A percentile compares a stretch with the other conserved stretches of the same genome.
Conservation (phyloP, 148 eudicot species). For the Rhododendron ovatum region DNA sequence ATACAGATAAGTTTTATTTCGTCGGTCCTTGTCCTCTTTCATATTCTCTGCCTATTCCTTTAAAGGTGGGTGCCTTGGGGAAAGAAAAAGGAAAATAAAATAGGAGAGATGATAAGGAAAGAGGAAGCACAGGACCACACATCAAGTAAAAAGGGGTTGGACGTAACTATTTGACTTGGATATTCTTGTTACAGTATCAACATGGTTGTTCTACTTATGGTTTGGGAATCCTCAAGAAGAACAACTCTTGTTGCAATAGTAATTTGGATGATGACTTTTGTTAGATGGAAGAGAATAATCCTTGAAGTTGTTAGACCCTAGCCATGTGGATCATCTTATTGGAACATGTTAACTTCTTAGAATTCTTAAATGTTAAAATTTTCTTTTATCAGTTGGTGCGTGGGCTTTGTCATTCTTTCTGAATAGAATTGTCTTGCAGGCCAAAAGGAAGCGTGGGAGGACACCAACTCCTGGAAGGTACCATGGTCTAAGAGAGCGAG, state of each 20-base stretch:
- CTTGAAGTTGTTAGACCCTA: background rate
- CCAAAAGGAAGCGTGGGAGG: slow-evolving; percentile 67
- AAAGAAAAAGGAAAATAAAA: background rate
- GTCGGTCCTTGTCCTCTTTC: background rate
- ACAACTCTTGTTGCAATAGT: slow-evolving; percentile 20
- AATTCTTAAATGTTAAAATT: background rate
- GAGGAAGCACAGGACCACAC: background rate
- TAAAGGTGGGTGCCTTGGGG: background rate
- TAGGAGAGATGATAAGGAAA: background rate
- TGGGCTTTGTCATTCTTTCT: background rate
- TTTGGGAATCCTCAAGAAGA: slow-evolving; percentile 30
- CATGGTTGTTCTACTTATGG: slow-evolving; percentile 18
- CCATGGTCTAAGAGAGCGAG: slow-evolving; percentile 45
- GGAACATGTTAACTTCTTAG: background rate
- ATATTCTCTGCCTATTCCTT: background rate
- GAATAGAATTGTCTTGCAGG: slow-evolving; percentile 33
- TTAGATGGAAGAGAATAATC: background rate
- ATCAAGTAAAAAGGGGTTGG: background rate
- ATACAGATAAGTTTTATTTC: background rate
- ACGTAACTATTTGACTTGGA: background rate
- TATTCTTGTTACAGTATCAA: background rate
- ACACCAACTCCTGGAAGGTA: slow-evolving; percentile 82
- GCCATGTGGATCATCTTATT: background rate
- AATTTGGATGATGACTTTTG: background rate
- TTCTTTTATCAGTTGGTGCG: background rate